Base-by-base conservation (phyloP, 1,284 basidiomycete species). In the Gomphus bonarii region DNA sequence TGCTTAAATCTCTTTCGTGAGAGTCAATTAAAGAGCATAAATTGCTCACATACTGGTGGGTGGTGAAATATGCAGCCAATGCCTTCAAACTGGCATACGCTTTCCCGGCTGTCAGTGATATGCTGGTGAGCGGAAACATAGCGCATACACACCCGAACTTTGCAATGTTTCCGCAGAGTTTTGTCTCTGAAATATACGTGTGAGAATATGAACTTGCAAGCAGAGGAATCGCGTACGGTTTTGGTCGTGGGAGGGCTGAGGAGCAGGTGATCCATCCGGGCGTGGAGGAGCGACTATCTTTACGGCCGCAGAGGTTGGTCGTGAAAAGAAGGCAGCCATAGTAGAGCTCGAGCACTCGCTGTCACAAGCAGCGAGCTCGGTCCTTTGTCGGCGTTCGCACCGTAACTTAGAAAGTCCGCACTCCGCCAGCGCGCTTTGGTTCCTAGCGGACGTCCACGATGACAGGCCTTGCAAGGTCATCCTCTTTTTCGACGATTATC, bases 21-120 rank as follows among this genome's bases (percentile, higher is more conserved):
- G 46, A 33, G 36, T 22, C 20, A 36, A 43, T 18, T 14, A 40
- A 49, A 38, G 20, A 35, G 38, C 16, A 22, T 25, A 53, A 25
- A 55, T 46, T 51, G 63, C 54, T 50, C 36, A 69, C 81, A 63
- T 68, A 88, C 85, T 61, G 82, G 74, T 58, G 89, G 88, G 69
- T 93, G 90, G 65, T 84, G 84, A 68, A 88, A 93, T 50, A 78
- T 75, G 73, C 90, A 92, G 61, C 89, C 89, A 72, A 88, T 85
- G 67, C 89, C 87, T 72, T 93, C 81, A 63, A 80, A 91, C 72
- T 86, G 86, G 74, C 91, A 94, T 58, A 78, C 84, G 53, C 90
- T 92, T 62, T 4, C 59, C 35, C 36, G 30, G 20, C 35, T 20
- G 31, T 49, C 16, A 16, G 38, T 18, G 22, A 59, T 25, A 20